Percentiles rank a stretch among this genome's conserved stretches.
These are phyloP conservation scores for Backusella tuberculispora DNA, from an alignment of 192 early-diverging fungal species.

Conservation along the genomic window DNA sequence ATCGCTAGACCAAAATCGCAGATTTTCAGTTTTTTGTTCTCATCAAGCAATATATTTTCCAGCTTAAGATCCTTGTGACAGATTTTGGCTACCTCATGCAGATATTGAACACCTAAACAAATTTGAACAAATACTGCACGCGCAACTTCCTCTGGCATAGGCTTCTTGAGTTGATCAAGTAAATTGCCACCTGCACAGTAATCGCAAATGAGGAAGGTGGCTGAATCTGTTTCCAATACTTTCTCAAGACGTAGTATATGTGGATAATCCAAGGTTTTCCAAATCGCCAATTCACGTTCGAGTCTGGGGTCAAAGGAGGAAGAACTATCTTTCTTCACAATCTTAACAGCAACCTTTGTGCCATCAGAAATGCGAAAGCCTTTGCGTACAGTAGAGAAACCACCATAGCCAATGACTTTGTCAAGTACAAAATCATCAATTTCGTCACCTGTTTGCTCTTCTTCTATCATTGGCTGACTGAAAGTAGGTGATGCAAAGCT, in stretches of 20 bases:
- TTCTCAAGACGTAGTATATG: constrained; percentile 67
- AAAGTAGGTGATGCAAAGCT: constrained; percentile 29
- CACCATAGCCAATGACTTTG: constrained; percentile 70
- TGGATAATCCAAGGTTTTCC: constrained; percentile 66
- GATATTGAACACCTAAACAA: constrained; percentile 71
- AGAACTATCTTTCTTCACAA: constrained; percentile 54
- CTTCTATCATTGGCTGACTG: constrained; percentile 8
- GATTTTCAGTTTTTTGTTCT: constrained; percentile 69
- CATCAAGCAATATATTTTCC: constrained; percentile 84
- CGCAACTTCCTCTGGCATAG: constrained; percentile 54
- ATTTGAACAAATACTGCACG: constrained; percentile 73
- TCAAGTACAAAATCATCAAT: constrained; percentile 73
- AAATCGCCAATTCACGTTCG: constrained; percentile 69
- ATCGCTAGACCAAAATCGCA: constrained; percentile 86
- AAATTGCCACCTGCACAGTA: constrained; percentile 64
- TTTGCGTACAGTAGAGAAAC: constrained; percentile 75
- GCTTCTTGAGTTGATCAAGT: constrained; percentile 55
- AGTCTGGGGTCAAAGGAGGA: constrained; percentile 45
- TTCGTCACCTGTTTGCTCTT: constrained; percentile 70
- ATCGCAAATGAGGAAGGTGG: constrained; percentile 75
- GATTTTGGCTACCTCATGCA: constrained; percentile 69
- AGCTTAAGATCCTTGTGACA: constrained; percentile 88
- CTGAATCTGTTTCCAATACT: constrained; percentile 66
- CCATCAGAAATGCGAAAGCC: constrained; percentile 51
- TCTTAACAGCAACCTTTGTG: constrained; percentile 69